Evolutionary conservation across 805 yeast species (phyloP).

Genomic region (Ogataea ganodermae): DNA sequence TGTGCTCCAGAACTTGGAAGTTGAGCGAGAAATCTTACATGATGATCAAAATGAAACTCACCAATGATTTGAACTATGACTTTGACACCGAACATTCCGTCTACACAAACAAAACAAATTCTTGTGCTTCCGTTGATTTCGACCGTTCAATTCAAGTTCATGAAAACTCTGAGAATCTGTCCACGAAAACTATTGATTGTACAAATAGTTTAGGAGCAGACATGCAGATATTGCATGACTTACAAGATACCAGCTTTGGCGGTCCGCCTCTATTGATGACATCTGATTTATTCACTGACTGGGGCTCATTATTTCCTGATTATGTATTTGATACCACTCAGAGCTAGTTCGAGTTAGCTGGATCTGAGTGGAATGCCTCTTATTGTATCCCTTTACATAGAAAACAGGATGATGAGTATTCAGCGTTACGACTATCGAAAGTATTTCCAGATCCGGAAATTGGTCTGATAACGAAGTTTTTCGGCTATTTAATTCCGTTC

Average conservation of each 20-base stretch:
- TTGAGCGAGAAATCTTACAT: constrained; percentile 47
- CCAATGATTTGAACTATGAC: constrained; percentile 19
- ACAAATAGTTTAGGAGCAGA: no score
- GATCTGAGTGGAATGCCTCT: no score
- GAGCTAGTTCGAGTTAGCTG: no score
- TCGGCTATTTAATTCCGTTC: no score
- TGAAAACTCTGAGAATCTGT: no score
- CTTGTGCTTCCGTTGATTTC: no score
- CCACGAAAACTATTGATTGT: background rate
- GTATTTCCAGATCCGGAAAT: no score
- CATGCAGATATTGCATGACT: background rate
- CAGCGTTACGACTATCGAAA: no score
- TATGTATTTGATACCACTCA: constrained; percentile 21
- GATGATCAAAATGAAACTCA: constrained; percentile 40
- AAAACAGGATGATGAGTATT: no score
- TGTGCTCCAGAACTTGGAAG: constrained; percentile 49
- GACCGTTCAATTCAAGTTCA: no score
- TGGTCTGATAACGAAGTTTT: no score
- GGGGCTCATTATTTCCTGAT: constrained; percentile 53
- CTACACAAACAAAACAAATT: background rate
- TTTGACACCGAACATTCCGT: constrained; percentile 13
- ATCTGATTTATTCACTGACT: constrained; percentile 47
- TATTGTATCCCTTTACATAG: no score
- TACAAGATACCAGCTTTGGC: constrained; percentile 41
- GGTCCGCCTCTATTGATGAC: constrained; percentile 57